These are phyloP conservation scores for Erysimum cheiri DNA, from an alignment of 441 rosid genomes.

Conservation along the genomic window DNA sequence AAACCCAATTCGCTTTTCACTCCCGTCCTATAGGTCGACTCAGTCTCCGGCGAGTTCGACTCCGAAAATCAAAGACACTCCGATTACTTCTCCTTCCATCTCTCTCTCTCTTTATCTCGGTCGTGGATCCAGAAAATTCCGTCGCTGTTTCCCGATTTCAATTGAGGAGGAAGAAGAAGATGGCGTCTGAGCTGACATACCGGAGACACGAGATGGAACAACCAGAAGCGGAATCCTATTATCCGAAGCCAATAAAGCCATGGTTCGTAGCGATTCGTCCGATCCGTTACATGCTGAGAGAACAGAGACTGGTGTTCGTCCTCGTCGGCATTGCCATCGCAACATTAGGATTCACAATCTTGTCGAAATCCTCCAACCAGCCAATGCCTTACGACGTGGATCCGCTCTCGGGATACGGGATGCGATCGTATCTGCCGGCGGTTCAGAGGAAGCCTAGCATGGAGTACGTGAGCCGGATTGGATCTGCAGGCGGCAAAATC, in stretches of 20 bases:
- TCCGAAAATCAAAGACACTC: slow-evolving; percentile 29
- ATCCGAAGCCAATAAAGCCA: slow-evolving; percentile 81
- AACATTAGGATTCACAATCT: slow-evolving; percentile 54
- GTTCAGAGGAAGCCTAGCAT: slow-evolving; percentile 30
- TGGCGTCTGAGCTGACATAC: slow-evolving; percentile 81
- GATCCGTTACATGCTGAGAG: slow-evolving; percentile 61
- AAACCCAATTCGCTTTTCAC: slow-evolving; percentile 22
- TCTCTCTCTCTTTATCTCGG: background rate
- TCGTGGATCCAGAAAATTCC: slow-evolving; percentile 4
- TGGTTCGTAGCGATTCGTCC: slow-evolving; percentile 69
- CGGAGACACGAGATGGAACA: slow-evolving; percentile 81
- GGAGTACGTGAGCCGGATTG: slow-evolving; percentile 29
- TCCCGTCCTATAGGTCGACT: slow-evolving; percentile 39
- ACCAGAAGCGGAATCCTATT: slow-evolving; percentile 58
- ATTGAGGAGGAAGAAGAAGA: slow-evolving; percentile 26
- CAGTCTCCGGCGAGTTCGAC: slow-evolving; percentile 45
- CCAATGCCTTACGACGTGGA: slow-evolving; percentile 24
- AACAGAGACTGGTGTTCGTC: slow-evolving; percentile 64
- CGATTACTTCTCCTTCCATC: background rate
- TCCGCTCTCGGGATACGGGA: slow-evolving; percentile 34
- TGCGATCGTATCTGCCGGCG: slow-evolving; percentile 24
- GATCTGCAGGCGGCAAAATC: slow-evolving; percentile 52
- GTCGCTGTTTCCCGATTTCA: background rate
- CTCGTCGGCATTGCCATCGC: slow-evolving; percentile 70
- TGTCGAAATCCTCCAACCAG: slow-evolving; percentile 41